These are phyloP conservation scores for Symmetrospora coprosmae DNA, from an alignment of 768 basidiomycete genomes.

Conservation along the genomic window DNA sequence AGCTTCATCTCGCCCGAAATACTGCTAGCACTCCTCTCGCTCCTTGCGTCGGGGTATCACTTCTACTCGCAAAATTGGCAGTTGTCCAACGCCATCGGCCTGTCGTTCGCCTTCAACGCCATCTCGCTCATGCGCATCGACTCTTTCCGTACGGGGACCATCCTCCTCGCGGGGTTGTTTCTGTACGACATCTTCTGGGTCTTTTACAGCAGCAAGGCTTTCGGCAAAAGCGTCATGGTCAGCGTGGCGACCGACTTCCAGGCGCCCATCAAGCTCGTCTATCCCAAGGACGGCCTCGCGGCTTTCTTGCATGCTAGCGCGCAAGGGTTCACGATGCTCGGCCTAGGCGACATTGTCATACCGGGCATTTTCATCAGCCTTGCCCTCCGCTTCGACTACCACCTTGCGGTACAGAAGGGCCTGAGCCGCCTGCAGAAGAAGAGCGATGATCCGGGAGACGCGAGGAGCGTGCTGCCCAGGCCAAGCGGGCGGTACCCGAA, in stretches of 20 bases:
- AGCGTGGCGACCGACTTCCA: slow-evolving; percentile 72
- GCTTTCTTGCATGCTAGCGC: too few species aligned
- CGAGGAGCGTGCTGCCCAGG: slow-evolving; percentile 27
- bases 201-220: slow-evolving; percentile 1
- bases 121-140: slow-evolving; percentile 68
- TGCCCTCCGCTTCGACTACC: slow-evolving; percentile 69
- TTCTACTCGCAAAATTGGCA: slow-evolving; percentile 52
- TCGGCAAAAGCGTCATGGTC: slow-evolving; percentile 22
- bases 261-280: slow-evolving; percentile 82
- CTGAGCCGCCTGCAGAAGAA: neutral
- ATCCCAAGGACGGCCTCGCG: slow-evolving; percentile 55
- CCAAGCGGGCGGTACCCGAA: slow-evolving; percentile 44
- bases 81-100: slow-evolving; percentile 56
- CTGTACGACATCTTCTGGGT: slow-evolving; percentile 85
- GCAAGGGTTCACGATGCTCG: slow-evolving; percentile 71
- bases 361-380: slow-evolving; percentile 60
- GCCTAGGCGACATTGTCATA: slow-evolving; percentile 70
- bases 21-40: slow-evolving; percentile 40
- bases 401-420: slow-evolving; percentile 38
- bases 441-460: slow-evolving; percentile 19
- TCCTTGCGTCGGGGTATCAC: slow-evolving; percentile 55
- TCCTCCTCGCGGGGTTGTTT: slow-evolving; percentile 70
- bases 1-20: slow-evolving; percentile 42
- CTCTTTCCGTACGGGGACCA: slow-evolving; percentile 70
- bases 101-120: slow-evolving; percentile 71